Evolutionary conservation across 1,284 basidiomycete species (phyloP).

Genomic region (Blastosporella zonata): DNA sequence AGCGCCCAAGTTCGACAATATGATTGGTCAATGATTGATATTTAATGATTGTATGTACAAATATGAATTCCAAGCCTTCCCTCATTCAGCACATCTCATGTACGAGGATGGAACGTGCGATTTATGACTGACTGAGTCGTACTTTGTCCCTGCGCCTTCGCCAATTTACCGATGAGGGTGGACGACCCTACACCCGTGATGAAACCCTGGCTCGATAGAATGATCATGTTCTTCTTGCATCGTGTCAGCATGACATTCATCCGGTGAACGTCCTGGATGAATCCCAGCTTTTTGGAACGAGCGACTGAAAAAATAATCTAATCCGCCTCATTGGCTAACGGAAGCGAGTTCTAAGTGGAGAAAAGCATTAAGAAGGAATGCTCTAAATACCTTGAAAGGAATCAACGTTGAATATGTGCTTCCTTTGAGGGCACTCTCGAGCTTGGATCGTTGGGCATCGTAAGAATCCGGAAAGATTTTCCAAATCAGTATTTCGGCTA

Average conservation of each 20-base stretch:
- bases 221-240: constrained; percentile 54
- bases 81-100: not conserved
- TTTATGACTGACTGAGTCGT: constrained; percentile 11
- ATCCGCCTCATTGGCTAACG: constrained; percentile 57
- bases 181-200: constrained; percentile 35
- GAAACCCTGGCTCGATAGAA: constrained; percentile 49
- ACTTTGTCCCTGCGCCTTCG: constrained; percentile 32
- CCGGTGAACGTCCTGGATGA: constrained; percentile 32
- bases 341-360: constrained; percentile 2
- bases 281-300: constrained; percentile 39
- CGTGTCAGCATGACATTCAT: constrained; percentile 70
- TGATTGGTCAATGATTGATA: not conserved
- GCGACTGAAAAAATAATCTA: constrained; percentile 62
- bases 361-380: constrained; percentile 7
- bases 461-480: constrained; percentile 57
- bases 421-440: constrained; percentile 40
- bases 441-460: constrained; percentile 58
- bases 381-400: constrained; percentile 52
- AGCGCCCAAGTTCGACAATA: not conserved
- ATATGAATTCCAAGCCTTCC: not conserved
- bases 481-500: constrained; percentile 43
- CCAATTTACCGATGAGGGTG: constrained; percentile 49
- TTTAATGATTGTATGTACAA: no score
- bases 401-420: constrained; percentile 60
- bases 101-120: constrained; percentile 9